Evolutionary conservation across 768 basidiomycete species (phyloP).

Genomic region (Serendipita sp.): DNA sequence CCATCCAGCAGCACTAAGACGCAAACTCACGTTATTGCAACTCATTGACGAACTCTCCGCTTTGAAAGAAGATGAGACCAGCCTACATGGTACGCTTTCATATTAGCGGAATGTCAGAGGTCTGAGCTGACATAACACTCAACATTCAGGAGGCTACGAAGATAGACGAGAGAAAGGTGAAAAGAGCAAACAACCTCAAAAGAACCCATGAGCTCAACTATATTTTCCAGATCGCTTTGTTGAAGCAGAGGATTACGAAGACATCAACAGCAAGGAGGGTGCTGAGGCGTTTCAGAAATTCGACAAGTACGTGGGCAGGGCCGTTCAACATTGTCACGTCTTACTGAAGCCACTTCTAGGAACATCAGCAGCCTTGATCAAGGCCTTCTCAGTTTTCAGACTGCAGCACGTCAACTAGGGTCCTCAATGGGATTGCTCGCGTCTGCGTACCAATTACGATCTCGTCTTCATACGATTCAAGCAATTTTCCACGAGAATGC

Average conservation of each 20-base stretch:
- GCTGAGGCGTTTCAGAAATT: constrained; percentile 51
- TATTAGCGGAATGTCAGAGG: background rate
- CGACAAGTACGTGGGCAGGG: constrained; percentile 38
- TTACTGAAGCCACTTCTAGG: background rate
- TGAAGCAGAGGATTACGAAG: constrained; percentile 42
- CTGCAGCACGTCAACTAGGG: constrained; percentile 60
- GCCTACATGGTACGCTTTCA: background rate
- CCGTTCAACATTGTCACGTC: constrained; percentile 20
- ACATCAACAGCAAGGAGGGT: constrained; percentile 51
- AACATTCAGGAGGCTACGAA: constrained; percentile 18
- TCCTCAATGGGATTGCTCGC: constrained; percentile 65
- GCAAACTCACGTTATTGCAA: constrained; percentile 33
- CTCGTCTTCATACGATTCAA: constrained; percentile 49
- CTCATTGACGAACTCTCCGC: constrained; percentile 34
- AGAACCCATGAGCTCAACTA: background rate
- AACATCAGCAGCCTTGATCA: constrained; percentile 11
- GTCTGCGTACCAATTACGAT: constrained; percentile 54
- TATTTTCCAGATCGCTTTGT: background rate
- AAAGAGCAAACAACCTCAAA: background rate
- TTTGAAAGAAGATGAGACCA: constrained; percentile 25
- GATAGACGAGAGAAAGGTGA: constrained; percentile 42
- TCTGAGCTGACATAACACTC: constrained; percentile 8
- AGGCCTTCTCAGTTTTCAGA: constrained; percentile 41
- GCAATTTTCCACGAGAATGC: constrained; percentile 63
- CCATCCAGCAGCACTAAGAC: constrained; percentile 13